Conservation (phyloP, 805 yeast genomes). For the Wickerhamiella parazyma region DNA sequence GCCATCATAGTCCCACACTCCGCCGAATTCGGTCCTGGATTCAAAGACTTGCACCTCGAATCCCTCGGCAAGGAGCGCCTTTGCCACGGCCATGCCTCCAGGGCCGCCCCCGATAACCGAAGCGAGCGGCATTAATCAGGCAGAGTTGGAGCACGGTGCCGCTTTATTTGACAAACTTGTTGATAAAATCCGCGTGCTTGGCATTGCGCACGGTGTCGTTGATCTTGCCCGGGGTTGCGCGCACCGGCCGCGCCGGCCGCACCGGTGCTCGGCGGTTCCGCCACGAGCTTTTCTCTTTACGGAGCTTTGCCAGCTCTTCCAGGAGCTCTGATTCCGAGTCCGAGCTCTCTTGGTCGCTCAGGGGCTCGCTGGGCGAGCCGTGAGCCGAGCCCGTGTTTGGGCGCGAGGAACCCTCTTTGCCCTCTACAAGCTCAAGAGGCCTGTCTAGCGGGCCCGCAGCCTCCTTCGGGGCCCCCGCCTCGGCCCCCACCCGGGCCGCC, state of each 20-base stretch:
- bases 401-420: too few species aligned
- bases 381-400: neutral
- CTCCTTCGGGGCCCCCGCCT: too few species aligned
- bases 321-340: neutral
- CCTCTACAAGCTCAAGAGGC: too few species aligned
- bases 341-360: neutral
- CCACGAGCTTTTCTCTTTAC: conserved; percentile 2
- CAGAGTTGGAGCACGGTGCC: neutral
- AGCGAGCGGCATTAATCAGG: conserved; percentile 22
- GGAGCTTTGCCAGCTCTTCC: neutral
- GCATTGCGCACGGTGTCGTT: conserved; percentile 3
- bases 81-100: conserved; percentile 50
- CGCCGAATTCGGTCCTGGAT: conserved; percentile 48
- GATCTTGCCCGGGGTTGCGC: neutral
- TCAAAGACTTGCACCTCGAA: conserved; percentile 49
- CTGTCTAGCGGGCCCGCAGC: too few species aligned
- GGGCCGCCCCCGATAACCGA: conserved; percentile 76
- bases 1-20: conserved; percentile 57
- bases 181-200: conserved; percentile 3
- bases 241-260: neutral
- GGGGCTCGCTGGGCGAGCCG: neutral
- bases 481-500: neutral
- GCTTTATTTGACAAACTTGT: conserved; percentile 7
- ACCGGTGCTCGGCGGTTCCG: conserved; percentile 1
- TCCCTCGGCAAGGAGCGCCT: conserved; percentile 43